Evolutionary conservation across 768 basidiomycete species (phyloP).

Genomic region (Pisolithus albus): DNA sequence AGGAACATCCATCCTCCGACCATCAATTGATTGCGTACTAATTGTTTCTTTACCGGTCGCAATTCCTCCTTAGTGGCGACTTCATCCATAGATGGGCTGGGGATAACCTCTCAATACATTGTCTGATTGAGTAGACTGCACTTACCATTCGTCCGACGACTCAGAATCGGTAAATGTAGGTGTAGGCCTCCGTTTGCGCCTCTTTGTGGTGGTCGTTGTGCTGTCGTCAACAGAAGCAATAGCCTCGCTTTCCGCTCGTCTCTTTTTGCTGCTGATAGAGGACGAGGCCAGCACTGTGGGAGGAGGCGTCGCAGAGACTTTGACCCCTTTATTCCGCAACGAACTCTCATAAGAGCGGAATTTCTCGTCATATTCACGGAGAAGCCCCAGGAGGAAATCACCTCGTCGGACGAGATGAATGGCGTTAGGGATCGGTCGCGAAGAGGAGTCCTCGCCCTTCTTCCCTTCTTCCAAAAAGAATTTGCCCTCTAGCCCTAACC

Average conservation of each 20-base stretch:
- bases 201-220: constrained; percentile 43
- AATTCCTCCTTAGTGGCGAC: constrained; percentile 87
- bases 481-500: constrained; percentile 79
- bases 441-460: constrained; percentile 80
- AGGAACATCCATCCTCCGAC: not conserved
- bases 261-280: constrained; percentile 56
- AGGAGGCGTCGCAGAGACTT: constrained; percentile 69
- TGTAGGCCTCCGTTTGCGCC: constrained; percentile 89
- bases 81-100: constrained; percentile 94
- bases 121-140: constrained; percentile 10
- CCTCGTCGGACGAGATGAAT: constrained; percentile 97
- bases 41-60: constrained; percentile 93
- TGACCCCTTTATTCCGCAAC: constrained; percentile 62
- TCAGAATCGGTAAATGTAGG: constrained; percentile 95
- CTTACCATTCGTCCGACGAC: constrained; percentile 86
- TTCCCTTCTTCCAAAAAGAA: constrained; percentile 99
- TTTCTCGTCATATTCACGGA: constrained; percentile 88
- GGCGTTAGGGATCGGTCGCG: constrained; percentile 89
- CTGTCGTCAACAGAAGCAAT: constrained; percentile 73
- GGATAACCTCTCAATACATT: constrained; percentile 5
- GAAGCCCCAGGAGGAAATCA: constrained; percentile 80
- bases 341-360: constrained; percentile 82
- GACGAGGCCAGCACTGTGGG: constrained; percentile 65
- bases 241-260: constrained; percentile 81
- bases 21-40: constrained; percentile 44